phyloP scores from a whole-genome alignment of 192 early-diverging fungal genomes.

The Endogone sp. region DNA sequence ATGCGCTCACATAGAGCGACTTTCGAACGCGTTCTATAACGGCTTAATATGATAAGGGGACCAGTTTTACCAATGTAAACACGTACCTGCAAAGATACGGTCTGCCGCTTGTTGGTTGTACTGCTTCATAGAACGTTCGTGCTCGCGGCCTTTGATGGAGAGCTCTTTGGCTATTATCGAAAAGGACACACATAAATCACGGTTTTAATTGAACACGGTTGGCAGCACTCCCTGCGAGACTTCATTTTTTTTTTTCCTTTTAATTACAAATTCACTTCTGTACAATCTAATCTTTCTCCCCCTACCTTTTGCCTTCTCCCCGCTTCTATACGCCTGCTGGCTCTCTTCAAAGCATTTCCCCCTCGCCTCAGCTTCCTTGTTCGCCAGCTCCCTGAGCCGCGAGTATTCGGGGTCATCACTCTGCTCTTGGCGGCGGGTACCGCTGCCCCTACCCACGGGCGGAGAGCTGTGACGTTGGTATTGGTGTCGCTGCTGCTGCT shows the following conservation, averaged over 20 bases:
- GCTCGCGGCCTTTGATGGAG: conserved; percentile 48
- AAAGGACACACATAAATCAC: not conserved
- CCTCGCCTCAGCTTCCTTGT: conserved; percentile 40
- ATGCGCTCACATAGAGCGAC: not conserved
- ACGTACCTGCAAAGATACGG: conserved; percentile 39
- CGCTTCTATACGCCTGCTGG: conserved; percentile 38
- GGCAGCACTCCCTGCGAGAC: not conserved
- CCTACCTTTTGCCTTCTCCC: conserved; percentile 43
- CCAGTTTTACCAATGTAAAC: too few relatives aligned
- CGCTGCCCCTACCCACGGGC: not conserved
- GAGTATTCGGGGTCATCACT: conserved; percentile 26
- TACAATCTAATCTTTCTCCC: not conserved
- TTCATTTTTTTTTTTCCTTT: not conserved
- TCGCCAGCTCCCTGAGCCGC: conserved; percentile 30
- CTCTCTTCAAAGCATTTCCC: conserved; percentile 42
- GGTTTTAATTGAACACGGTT: not conserved
- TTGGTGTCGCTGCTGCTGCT: conserved; percentile 9
- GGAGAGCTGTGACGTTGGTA: conserved; percentile 7
- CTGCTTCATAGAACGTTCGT: conserved; percentile 49
- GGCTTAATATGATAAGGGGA: too few relatives aligned
- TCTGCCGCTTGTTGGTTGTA: conserved; percentile 53
- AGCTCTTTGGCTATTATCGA: conserved; percentile 45
- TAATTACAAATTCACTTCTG: not conserved
- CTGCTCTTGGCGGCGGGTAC: conserved; percentile 6
- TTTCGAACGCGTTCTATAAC: too few relatives aligned